Base-by-base conservation (phyloP, 2,329 filamentous ascomycete species). In the Albifimbria verrucaria region DNA sequence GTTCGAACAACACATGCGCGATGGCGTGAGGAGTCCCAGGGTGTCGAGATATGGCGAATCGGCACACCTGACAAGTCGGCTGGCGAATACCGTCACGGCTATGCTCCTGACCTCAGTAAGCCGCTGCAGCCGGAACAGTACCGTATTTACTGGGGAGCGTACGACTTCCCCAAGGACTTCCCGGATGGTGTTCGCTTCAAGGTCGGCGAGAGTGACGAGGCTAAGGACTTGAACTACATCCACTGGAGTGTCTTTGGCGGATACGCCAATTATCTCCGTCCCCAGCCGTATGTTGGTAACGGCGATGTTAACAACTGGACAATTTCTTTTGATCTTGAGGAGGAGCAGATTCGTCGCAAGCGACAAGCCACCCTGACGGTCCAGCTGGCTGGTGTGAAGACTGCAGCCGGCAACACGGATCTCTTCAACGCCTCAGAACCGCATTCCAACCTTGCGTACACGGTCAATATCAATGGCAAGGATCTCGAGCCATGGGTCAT, bases 181-280 rank as follows among this genome's bases (percentile, higher is more conserved):
- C 82, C 83, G 0, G 58, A 77, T 0, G 83, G 84, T 4, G 75
- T 87, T 1, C 73, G 70, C 21, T 88, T 80, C 68, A 75, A 76
- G 15, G 76, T 87, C 2, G 82, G 83, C 10, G 66, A 77, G 61
- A 78, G 76, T 55, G 66, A 80, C 23, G 71, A 71, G 18, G 68
- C 67, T 0, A 64, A 68, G 11, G 80, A 84, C 59, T 72, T 85
- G 55, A 87, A 87, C 65, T 86, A 86, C 52, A 78, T 86, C 4
- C 85, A 87, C 62, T 87, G 83, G 85, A 80, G 77, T 52, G 81
- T 83, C 9, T 86, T 84, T 59, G 82, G 83, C 1, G 79, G 80
- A 6, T 70, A 78, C 24, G 79, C 72, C 1, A 79, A 83, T 64
- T 75, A 65, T 15, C 50, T 72, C 3, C 72, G 79, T 1, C 65